Base-by-base conservation (phyloP, 805 yeast species). In the Saccharomyces kudriavzevii region DNA sequence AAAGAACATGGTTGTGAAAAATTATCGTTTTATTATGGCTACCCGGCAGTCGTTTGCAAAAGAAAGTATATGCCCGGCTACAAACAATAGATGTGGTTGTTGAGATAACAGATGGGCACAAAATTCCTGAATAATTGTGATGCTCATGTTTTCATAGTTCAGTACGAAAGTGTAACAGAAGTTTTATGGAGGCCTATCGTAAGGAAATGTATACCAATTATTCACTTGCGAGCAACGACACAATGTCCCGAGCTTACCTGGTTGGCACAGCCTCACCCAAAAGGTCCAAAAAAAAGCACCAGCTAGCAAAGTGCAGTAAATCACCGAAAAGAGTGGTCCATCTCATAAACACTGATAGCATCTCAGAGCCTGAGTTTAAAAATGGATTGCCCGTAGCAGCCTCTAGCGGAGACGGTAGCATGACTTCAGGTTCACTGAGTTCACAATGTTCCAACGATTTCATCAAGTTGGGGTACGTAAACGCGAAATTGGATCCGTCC, bases 401-500 rank as follows among this genome's bases (percentile, higher is more conserved):
- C 24, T 17, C 43, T 6, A 35, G 17, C 8, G 43, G 17, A 35
- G 43, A 35, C 11, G 43, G 24, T 35, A 13, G 8, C 10, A 35
- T 17, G 24, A 20, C 43, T 4, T 35, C 43, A 35, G 17, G 11
- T 9, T 17, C 43, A 8, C 17, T 10, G 43, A 35, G 14, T 20
- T 47, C 40, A 8, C 51, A 28, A 8, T 47, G 47, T 26, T 6
- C 29, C 11, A n/a, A 17, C 22, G 70, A 66, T 26, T 54, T 49
- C 25, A 59, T 65, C 48, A 76, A 55, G 61, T 79, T 69, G 62
- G 85, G 70, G 49, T 79, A 65, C 40, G 79, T 84, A 5, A 76
- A 77, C 47, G 85, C 82, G 11, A 74, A 73, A 2, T 71, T 91
- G 48, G 97, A 91, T 67, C 84, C 87, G 63, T 71, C 87, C 0